Base-by-base conservation (phyloP, 176 grass and related monocot species). In the Triticum turgidum region DNA sequence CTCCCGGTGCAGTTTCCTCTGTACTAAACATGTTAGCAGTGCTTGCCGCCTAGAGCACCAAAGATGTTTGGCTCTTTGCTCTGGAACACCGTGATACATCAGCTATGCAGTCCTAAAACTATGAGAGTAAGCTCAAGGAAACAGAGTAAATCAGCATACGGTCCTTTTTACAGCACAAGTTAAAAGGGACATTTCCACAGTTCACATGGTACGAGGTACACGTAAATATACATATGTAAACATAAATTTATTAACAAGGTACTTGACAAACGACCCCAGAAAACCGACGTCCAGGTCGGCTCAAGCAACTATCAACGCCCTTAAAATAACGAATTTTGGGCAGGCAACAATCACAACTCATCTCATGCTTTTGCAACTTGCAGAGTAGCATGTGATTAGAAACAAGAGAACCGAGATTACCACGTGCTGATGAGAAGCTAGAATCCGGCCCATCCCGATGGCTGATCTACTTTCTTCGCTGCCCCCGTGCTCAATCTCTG, bases 361-460 rank as follows among this genome's bases (percentile, higher is more conserved):
- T 17, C 59, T 67, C 78, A 20, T 65, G 54, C 30, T 65, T 38
- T 47, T 7, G 38, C 29, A 45, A 20, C n/a, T 59, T 22, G 37
- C 17, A 47, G 21, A 65, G 33, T 49, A 73, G 34, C 14, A 33
- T 64, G 61, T 56, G 59, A 33, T 65, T 22, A 24, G 5, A 41
- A 61, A 62, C 73, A 14, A 21, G n/a, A 77, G 64, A 81, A 63
- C 74, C 15, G 17, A 80, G n/a, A 77, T 76, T 69, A 51, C 62
- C 4, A 2, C n/a, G 22, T 15, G 38, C 18, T 24, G 29, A 62
- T 4, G 76, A 80, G 30, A 71, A 76, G 61, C 80, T 91, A 97
- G 82, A 97, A 97, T 29, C 90, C 90, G 27, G 94, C 88, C 94
- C 94, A 97, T 61, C 94, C 94, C 73, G 94, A 76, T 88, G 94